Conservation (phyloP, 768 basidiomycete genomes). For the Gymnopilus junonius region DNA sequence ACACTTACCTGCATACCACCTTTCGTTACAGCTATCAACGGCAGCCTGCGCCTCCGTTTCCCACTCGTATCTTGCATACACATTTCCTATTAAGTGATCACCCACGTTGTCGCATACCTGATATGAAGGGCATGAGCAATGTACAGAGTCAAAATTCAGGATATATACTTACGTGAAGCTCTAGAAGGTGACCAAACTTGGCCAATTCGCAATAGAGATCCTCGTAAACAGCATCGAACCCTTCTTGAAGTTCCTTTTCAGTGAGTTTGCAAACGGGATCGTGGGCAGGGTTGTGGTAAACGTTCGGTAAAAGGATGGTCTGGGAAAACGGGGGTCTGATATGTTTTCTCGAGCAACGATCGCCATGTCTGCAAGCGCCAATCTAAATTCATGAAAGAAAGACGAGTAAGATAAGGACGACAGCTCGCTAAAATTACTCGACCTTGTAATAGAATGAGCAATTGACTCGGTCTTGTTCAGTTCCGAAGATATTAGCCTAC, state of each 20-base stretch:
- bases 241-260: constrained; percentile 88
- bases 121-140: background rate
- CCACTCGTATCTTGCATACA: constrained; percentile 98
- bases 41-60: constrained; percentile 96
- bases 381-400: constrained; percentile 58
- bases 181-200: constrained; percentile 94
- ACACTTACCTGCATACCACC: constrained; percentile 94
- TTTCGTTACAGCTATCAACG: constrained; percentile 90
- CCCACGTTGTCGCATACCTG: constrained; percentile 99
- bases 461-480: constrained; percentile 94
- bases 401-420: constrained; percentile 7
- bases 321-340: constrained; percentile 98
- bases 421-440: constrained; percentile 24
- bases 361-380: constrained; percentile 98
- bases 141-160: background rate
- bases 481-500: constrained; percentile 95
- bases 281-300: constrained; percentile 97
- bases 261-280: constrained; percentile 88
- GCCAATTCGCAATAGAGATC: constrained; percentile 93
- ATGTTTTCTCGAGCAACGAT: constrained; percentile 97
- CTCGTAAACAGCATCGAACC: constrained; percentile 93
- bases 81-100: constrained; percentile 97
- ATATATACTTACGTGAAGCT: constrained; percentile 78
- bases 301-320: constrained; percentile 94
- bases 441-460: constrained; percentile 99